Percentiles rank a stretch among this genome's conserved stretches.
Conservation (phyloP, 2,329 filamentous ascomycete genomes). For the Hirsutella thompsonii region DNA sequence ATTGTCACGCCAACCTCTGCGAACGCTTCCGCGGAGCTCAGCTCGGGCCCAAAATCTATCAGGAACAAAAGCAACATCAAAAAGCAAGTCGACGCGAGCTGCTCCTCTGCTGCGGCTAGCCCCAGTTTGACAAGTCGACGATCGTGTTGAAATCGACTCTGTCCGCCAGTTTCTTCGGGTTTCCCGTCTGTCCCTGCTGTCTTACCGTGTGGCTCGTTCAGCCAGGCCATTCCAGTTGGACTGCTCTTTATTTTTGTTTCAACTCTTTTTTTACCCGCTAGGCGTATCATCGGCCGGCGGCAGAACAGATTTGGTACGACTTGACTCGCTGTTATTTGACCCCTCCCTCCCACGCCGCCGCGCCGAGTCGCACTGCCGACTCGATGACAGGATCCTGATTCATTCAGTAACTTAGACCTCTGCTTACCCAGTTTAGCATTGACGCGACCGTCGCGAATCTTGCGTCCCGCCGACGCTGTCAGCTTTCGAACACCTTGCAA, state of each 20-base stretch:
- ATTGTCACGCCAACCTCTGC: background rate
- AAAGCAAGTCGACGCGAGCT: background rate
- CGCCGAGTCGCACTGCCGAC: background rate
- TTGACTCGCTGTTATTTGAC: background rate
- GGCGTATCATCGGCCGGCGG: background rate
- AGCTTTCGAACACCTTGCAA: no score
- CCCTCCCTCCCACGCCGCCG: background rate
- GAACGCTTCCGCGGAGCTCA: slow-evolving; percentile 1
- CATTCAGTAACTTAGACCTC: no score
- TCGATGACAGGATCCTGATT: background rate
- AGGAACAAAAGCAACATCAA: background rate
- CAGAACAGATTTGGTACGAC: background rate
- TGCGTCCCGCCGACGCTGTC: no score
- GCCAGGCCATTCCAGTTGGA: background rate
- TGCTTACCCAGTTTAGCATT: background rate
- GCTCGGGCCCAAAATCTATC: slow-evolving; percentile 3
- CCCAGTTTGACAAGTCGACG: background rate
- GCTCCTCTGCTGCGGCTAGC: background rate
- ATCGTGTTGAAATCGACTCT: background rate
- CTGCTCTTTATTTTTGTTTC: background rate
- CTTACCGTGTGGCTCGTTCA: background rate
- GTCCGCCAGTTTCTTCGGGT: background rate
- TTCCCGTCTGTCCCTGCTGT: background rate
- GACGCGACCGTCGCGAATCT: no score
- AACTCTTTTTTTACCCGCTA: background rate